Evolutionary conservation across 441 rosid species (phyloP), one percentile per base, ranked within the genome.

Genomic region (Aleurites moluccanus): DNA sequence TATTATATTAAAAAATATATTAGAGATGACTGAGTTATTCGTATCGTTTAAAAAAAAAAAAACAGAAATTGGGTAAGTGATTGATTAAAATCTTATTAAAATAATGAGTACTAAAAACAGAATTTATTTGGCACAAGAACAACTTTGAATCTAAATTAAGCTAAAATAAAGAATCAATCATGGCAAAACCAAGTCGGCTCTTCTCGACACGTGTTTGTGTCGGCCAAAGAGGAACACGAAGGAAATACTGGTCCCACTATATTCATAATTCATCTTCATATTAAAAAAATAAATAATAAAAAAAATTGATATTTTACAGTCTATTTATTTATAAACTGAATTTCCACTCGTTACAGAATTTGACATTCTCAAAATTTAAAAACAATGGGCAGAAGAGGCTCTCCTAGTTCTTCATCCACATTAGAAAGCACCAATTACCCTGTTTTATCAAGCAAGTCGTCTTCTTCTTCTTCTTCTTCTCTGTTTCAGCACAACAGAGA

Each of bases 191-290:
- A 52, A 69, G 63, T n/a, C 15, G 72, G 64, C 56, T 62, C 72
- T 72, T 69, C 50, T 45, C 33, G 88, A 81, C 91, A 87, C 90
- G 92, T 87, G 88, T 78, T 35, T 66, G 2, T 87, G 93, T 88
- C 91, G 86, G 67, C 86, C 82, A 75, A 77, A 77, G 75, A 62
- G 79, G 53, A 30, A 60, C 63, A 78, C n/a, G 90, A 71, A 74
- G 55, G 67, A 70, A 28, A 70, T 45, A 47, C 73, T 53, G 35
- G 15, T 69, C 80, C 78, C 52, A 72, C 16, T 64, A 8, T 9
- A 33, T n/a, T 52, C 57, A 53, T 35, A 11, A 45, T 45, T 10
- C 15, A 45, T 45, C 4, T 52, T 52, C 20, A 52, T 52, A 15
- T 49, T 45, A 87, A 40, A 40, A 40, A 1, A 3, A 40, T 3